A percentile compares a stretch with the other conserved stretches of the same genome.
phyloP scores from a whole-genome alignment of 257 asterid species.

The Voacanga thouarsii region DNA sequence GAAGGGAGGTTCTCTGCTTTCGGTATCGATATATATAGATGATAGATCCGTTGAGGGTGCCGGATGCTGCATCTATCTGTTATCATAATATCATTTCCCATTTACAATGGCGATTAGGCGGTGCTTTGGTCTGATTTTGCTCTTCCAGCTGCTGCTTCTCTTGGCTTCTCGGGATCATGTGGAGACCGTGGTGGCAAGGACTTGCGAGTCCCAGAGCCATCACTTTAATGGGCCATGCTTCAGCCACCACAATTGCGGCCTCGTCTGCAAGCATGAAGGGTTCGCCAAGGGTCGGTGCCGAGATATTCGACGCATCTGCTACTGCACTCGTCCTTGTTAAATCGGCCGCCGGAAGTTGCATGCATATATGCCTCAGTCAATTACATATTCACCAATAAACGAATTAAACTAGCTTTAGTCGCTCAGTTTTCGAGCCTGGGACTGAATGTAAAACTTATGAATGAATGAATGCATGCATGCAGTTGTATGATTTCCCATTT shows the following conservation, averaged over 20 bases:
- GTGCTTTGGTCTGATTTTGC: slow-evolving; percentile 13
- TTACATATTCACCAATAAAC: too few relatives aligned
- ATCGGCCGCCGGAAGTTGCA: neutral
- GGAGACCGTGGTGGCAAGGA: slow-evolving; percentile 20
- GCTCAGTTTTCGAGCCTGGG: too few relatives aligned
- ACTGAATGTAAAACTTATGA: too few relatives aligned
- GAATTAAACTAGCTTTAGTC: too few relatives aligned
- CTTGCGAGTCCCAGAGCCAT: slow-evolving; percentile 38
- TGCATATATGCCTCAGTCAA: neutral
- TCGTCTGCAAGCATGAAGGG: slow-evolving; percentile 37
- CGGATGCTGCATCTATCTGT: too few relatives aligned
- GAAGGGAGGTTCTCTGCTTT: too few relatives aligned
- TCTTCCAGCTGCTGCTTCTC: slow-evolving; percentile 16
- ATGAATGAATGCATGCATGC: too few relatives aligned
- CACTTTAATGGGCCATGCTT: slow-evolving; percentile 32
- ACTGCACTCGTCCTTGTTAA: slow-evolving; percentile 30
- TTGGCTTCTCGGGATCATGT: slow-evolving; percentile 12
- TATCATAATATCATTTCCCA: too few relatives aligned
- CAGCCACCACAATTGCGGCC: slow-evolving; percentile 38
- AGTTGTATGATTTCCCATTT: too few relatives aligned
- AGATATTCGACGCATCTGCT: slow-evolving; percentile 42
- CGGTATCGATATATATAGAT: neutral
- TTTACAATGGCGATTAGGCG: slow-evolving; percentile 16
- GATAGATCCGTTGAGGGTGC: neutral
- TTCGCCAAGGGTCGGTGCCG: slow-evolving; percentile 38